A percentile compares a stretch with the other conserved stretches of the same genome.
phyloP scores from a whole-genome alignment of 345 rosid genomes.

The Melaleuca alternifolia region DNA sequence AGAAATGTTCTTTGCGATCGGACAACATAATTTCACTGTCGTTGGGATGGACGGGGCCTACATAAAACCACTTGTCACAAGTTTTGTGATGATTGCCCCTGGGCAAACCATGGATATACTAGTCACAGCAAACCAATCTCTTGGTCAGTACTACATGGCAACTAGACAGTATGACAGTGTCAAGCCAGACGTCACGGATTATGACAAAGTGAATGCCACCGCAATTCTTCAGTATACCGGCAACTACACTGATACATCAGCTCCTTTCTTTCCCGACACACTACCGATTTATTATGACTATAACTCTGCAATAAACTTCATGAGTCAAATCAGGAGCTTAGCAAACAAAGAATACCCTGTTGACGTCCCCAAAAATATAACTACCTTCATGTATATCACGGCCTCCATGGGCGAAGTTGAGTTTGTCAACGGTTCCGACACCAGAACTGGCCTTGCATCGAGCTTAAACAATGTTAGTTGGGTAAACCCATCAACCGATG shows the following conservation, averaged over 20 bases:
- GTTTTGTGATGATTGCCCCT: constrained; percentile 5
- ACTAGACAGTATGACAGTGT: constrained; percentile 2
- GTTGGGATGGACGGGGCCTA: constrained; percentile 9
- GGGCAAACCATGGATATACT: constrained; percentile 12
- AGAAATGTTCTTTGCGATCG: constrained; percentile 8
- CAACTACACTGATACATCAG: not conserved
- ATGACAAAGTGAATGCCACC: constrained; percentile 1
- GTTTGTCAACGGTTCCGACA: not conserved
- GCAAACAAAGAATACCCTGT: not conserved
- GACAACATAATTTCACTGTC: constrained; percentile 7
- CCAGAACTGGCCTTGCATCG: not conserved
- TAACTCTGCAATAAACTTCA: not conserved
- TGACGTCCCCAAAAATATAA: constrained; percentile 13
- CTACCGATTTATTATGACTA: constrained; percentile 1
- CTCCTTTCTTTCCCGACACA: constrained; percentile 1
- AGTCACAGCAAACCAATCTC: constrained; percentile 7
- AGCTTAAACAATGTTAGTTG: constrained; percentile 14
- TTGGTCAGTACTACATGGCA: constrained; percentile 4
- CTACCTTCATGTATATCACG: constrained; percentile 9
- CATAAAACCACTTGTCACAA: constrained; percentile 6
- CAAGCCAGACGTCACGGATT: not conserved
- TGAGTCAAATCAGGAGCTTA: constrained; percentile 5
- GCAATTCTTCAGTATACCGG: constrained; percentile 10
- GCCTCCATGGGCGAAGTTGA: not conserved
- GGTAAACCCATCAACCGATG: constrained; percentile 1